phyloP scores from a whole-genome alignment of 345 rosid genomes.

The Eucalyptus melliodora region DNA sequence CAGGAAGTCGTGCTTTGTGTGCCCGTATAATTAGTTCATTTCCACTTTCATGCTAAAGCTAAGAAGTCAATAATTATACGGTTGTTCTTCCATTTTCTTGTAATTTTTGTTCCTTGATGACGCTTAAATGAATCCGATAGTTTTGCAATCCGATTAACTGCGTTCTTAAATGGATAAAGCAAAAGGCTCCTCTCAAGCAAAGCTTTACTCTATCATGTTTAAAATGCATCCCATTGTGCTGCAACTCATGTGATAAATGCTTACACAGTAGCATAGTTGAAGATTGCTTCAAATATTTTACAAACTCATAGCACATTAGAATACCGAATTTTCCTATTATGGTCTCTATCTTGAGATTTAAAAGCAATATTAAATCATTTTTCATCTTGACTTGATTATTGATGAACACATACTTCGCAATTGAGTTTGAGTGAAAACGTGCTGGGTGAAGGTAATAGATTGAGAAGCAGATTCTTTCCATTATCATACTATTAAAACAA shows the following conservation, averaged over 20 bases:
- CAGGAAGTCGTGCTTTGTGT: constrained; percentile 59
- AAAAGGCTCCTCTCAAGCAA: background rate
- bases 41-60: background rate
- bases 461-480: background rate
- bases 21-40: constrained; percentile 58
- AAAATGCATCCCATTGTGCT: too few species aligned
- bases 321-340: background rate
- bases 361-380: background rate
- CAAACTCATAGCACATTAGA: background rate
- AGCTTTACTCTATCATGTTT: too few species aligned
- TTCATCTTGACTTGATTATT: background rate
- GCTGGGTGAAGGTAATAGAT: background rate
- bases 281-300: too few species aligned
- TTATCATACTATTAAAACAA: background rate
- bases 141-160: background rate
- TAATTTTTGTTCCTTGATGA: background rate
- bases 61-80: background rate
- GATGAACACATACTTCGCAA: background rate
- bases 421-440: background rate
- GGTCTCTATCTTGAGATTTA: background rate
- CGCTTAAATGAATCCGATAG: constrained; percentile 40
- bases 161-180: background rate
- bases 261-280: too few species aligned
- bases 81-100: background rate
- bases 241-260: too few species aligned